phyloP scores from a whole-genome alignment of 345 rosid species.

The Camelina hispida region DNA sequence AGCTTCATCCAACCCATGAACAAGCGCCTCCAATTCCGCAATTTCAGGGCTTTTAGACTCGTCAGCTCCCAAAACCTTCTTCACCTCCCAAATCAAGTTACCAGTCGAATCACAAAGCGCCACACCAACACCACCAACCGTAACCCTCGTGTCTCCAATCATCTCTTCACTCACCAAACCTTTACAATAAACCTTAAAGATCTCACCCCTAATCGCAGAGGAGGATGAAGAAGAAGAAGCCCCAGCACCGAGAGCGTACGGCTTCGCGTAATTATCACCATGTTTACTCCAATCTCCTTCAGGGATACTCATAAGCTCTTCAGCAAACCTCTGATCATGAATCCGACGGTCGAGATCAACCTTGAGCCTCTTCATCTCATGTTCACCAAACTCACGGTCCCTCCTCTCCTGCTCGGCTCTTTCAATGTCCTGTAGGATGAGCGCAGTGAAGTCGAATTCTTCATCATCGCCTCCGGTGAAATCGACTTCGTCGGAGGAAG shows the following conservation, averaged over 20 bases:
- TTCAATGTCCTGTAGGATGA: slow-evolving; percentile 55
- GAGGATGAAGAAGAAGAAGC: slow-evolving; percentile 30
- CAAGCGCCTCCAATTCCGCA: slow-evolving; percentile 57
- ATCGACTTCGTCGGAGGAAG: slow-evolving; percentile 12
- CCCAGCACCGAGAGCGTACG: slow-evolving; percentile 43
- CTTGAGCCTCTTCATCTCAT: slow-evolving; percentile 46
- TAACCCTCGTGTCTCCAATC: slow-evolving; percentile 40
- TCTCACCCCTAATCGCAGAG: slow-evolving; percentile 24
- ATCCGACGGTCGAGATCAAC: slow-evolving; percentile 63
- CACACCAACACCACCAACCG: slow-evolving; percentile 57
- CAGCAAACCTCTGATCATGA: slow-evolving; percentile 65
- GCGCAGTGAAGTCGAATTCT: slow-evolving; percentile 42
- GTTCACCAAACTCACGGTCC: slow-evolving; percentile 51
- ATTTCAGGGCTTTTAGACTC: slow-evolving; percentile 42
- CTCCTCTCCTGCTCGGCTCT: slow-evolving; percentile 51
- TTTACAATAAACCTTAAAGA: slow-evolving; percentile 43
- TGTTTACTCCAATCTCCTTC: slow-evolving; percentile 59
- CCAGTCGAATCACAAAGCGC: slow-evolving; percentile 55
- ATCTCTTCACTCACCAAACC: slow-evolving; percentile 56
- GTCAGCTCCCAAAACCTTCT: slow-evolving; percentile 43
- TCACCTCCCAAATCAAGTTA: slow-evolving; percentile 55
- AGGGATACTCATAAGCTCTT: slow-evolving; percentile 54
- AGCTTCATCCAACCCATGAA: slow-evolving; percentile 72
- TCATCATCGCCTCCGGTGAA: slow-evolving; percentile 23
- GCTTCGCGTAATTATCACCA: slow-evolving; percentile 58